Evolutionary conservation across 768 basidiomycete species (phyloP).

Genomic region (Mycena crocata): DNA sequence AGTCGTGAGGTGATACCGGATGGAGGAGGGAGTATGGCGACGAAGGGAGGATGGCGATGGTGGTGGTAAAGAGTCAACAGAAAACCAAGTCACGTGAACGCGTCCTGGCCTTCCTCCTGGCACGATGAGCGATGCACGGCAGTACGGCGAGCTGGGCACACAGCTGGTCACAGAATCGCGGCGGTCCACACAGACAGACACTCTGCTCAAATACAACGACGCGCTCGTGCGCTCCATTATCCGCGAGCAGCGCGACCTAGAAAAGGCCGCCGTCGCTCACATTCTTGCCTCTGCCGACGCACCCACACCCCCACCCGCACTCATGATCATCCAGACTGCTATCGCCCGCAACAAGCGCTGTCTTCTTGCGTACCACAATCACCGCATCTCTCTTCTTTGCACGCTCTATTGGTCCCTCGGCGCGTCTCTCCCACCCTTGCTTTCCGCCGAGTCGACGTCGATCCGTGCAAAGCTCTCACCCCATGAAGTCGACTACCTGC

Average conservation of each 20-base stretch:
- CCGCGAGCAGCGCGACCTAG: constrained; percentile 92
- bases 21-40: too few species aligned
- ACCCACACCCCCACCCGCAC: constrained; percentile 63
- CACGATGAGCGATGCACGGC: constrained; percentile 65
- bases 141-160: constrained; percentile 88
- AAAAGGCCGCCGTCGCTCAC: constrained; percentile 61
- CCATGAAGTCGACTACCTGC: constrained; percentile 86
- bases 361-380: constrained; percentile 91
- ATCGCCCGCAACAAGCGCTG: constrained; percentile 96
- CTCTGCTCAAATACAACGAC: constrained; percentile 93
- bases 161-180: constrained; percentile 90
- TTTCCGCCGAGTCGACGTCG: constrained; percentile 60
- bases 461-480: constrained; percentile 81
- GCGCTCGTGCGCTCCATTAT: constrained; percentile 85
- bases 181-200: constrained; percentile 85
- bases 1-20: too few species aligned
- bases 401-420: constrained; percentile 92
- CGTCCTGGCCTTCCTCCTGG: too few species aligned
- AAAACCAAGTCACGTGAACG: too few species aligned
- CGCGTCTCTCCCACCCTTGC: constrained; percentile 87
- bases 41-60: too few species aligned
- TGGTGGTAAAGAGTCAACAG: too few species aligned
- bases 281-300: constrained; percentile 46
- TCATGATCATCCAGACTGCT: constrained; percentile 90
- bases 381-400: constrained; percentile 84